Evolutionary conservation across 306 rosid species (phyloP), one percentile per base, ranked within the genome.

Genomic region (Lathyrus tuberosus): DNA sequence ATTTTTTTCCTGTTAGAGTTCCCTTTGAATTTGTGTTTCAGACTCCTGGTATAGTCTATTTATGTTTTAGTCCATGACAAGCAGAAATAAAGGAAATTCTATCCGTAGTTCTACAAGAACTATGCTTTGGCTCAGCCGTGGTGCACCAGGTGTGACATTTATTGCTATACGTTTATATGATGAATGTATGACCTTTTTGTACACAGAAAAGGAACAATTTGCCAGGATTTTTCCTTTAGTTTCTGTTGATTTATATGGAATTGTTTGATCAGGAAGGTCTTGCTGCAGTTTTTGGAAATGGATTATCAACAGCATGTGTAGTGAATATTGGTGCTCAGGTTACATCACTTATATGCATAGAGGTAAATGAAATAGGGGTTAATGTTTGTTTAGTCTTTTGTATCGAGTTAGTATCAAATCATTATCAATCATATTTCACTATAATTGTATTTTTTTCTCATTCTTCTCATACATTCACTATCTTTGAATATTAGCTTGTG

Each of bases 221-320:
- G 40, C 3, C 40, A 35, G 10, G 40, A 35, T 7, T 35, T 31
- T 35, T 35, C 40, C 10, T 35, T 35, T 1, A 35, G 40, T 35
- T 35, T 35, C 40, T 35, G 7, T 7, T 35, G 40, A 35, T 35
- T 35, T 35, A 41, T 70, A 8, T 58, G 75, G 69, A 63, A 64
- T 74, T 78, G 73, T 59, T 62, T 88, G 87, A 65, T 48, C 88
- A 94, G 98, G 97, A 94, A 83, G 97, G 97, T 75, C 84, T 91
- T 69, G 99, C 99, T 67, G 96, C 97, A 49, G 86, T 91, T 76
- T 94, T 94, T 35, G 99, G 99, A 73, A 94, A 87, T 82, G 99
- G 99, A 70, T 79, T 91, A 73, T 94, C 97, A 72, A 91, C 97
- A 12, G 94, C 97, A 28, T 94, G 99, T 80, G 88, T 88, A 62